phyloP scores from a whole-genome alignment of 164 flowering plant genomes.

The Euptelea pleiosperma region DNA sequence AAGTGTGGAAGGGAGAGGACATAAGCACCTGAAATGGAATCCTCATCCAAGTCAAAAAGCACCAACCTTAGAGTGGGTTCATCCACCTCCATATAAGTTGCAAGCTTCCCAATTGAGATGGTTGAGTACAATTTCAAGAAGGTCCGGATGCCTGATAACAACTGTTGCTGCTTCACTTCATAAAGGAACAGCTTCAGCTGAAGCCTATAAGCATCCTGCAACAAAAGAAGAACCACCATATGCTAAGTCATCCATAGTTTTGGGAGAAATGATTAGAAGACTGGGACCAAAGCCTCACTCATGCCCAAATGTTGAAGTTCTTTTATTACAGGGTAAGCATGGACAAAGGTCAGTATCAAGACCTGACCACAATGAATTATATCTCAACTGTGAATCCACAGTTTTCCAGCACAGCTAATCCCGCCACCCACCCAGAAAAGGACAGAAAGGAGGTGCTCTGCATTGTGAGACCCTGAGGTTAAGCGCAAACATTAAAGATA shows the following conservation, averaged over 20 bases:
- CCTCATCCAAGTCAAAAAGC: background rate
- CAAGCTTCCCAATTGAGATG: conserved; percentile 83
- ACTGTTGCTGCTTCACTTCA: conserved; percentile 97
- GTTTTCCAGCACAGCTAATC: no score
- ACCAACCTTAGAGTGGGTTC: conserved; percentile 83
- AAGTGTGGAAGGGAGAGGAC: background rate
- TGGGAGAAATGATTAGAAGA: background rate
- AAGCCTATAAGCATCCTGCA: conserved; percentile 97
- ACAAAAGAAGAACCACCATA: conserved; percentile 6
- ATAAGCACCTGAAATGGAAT: background rate
- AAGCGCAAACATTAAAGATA: no score
- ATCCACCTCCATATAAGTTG: conserved; percentile 90
- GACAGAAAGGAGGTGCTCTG: no score
- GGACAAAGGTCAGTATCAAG: no score
- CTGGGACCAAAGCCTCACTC: background rate
- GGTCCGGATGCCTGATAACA: conserved; percentile 73
- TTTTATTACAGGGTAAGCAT: no score
- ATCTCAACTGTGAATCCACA: no score
- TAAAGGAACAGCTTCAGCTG: conserved; percentile 93
- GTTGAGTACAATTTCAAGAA: conserved; percentile 91
- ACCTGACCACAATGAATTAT: no score
- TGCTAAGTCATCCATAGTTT: background rate
- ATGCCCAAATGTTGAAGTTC: background rate
- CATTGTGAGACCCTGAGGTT: no score
- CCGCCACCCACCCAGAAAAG: no score